Conservation (phyloP, 176 grass and related monocot genomes). For the Triticum timopheevii region DNA sequence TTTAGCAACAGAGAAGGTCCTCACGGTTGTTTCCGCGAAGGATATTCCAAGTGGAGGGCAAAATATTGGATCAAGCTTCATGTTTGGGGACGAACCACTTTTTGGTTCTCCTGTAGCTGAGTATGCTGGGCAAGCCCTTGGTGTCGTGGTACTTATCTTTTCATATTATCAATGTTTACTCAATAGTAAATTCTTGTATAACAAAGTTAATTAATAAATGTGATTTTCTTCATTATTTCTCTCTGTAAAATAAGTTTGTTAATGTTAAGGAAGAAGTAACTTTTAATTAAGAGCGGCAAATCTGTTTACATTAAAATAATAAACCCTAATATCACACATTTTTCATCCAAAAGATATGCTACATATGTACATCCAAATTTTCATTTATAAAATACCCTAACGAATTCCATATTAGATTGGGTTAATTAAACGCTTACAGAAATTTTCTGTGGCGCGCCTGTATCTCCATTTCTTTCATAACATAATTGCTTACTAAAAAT, state of each 20-base stretch:
- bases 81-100: constrained; percentile 63
- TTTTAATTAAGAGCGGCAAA: background rate
- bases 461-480: background rate
- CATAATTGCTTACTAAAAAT: background rate
- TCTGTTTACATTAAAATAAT: background rate
- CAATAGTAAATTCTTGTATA: background rate
- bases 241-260: background rate
- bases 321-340: background rate
- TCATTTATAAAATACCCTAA: background rate
- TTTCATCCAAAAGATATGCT: background rate
- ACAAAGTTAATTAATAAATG: background rate
- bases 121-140: constrained; percentile 44
- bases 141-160: constrained; percentile 37
- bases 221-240: background rate
- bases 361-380: background rate
- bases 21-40: constrained; percentile 49
- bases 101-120: constrained; percentile 70
- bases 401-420: background rate
- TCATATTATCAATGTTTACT: background rate
- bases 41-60: constrained; percentile 76
- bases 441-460: background rate
- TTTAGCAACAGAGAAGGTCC: constrained; percentile 57
- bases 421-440: background rate
- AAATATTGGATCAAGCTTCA: constrained; percentile 51
- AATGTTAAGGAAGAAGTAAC: background rate